These are phyloP conservation scores for Trichothecium sympodiale DNA, from an alignment of 2,329 filamentous ascomycete genomes.

Conservation along the genomic window DNA sequence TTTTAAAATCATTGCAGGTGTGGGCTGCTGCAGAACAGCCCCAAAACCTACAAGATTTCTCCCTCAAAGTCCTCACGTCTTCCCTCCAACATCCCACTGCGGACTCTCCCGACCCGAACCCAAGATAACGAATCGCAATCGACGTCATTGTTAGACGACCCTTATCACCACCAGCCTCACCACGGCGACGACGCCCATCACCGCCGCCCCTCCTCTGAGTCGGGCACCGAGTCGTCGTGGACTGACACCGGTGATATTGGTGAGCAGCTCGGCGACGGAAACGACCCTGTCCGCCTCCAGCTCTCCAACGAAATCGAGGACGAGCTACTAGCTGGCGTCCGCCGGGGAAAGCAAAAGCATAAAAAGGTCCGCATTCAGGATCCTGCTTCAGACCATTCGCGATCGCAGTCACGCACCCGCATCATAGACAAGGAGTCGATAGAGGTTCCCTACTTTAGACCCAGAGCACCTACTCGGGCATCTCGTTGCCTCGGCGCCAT, in stretches of 20 bases:
- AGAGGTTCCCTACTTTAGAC: slow-evolving; percentile 59
- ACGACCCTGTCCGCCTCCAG: slow-evolving; percentile 68
- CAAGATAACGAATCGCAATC: slow-evolving; percentile 27
- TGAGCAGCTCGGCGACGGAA: slow-evolving; percentile 74
- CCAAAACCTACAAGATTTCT: slow-evolving; percentile 75
- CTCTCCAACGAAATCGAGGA: slow-evolving; percentile 56
- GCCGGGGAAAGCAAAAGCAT: slow-evolving; percentile 31
- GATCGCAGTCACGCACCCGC: slow-evolving; percentile 25
- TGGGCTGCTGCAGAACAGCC: slow-evolving; percentile 72
- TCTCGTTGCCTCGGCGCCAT: slow-evolving; percentile 67
- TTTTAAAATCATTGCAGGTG: slow-evolving; percentile 32
- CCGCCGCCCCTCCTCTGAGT: slow-evolving; percentile 36
- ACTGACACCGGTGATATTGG: slow-evolving; percentile 91
- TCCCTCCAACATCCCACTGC: slow-evolving; percentile 78
- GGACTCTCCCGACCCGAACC: slow-evolving; percentile 47
- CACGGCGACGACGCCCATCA: slow-evolving; percentile 24
- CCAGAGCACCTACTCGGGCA: slow-evolving; percentile 50
- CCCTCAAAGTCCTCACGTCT: slow-evolving; percentile 56
- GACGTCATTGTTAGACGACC: slow-evolving; percentile 31
- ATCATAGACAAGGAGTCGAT: slow-evolving; percentile 65
- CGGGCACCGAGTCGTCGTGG: slow-evolving; percentile 65
- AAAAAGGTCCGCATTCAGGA: slow-evolving; percentile 61
- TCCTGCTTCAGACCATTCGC: slow-evolving; percentile 27
- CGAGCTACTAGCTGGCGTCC: slow-evolving; percentile 41
- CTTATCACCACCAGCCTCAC: slow-evolving; percentile 29